Evolutionary conservation across 768 basidiomycete genomes (phyloP).

Genomic region (Suillus clintonianus): DNA sequence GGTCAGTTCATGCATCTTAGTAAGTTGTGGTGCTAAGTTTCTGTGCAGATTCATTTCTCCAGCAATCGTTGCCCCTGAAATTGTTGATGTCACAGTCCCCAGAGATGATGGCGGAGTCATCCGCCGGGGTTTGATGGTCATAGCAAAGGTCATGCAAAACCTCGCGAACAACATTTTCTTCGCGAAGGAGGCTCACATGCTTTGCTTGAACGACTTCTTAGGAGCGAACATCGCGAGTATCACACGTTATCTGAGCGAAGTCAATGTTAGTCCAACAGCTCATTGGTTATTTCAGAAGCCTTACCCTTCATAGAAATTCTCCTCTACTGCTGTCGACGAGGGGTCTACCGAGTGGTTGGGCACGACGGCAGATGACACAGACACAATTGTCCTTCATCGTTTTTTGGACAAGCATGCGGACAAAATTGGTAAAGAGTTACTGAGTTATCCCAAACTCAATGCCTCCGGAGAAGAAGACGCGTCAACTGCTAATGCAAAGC

Average conservation of each 20-base stretch:
- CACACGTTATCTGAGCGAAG: slow-evolving; percentile 74
- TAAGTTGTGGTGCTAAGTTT: slow-evolving; percentile 3
- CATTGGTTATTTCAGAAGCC: background rate
- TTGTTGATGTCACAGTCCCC: slow-evolving; percentile 79
- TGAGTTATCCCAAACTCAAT: slow-evolving; percentile 59
- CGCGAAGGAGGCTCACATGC: slow-evolving; percentile 89
- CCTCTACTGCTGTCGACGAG: slow-evolving; percentile 49
- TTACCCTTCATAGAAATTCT: slow-evolving; percentile 41
- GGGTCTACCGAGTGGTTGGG: slow-evolving; percentile 73
- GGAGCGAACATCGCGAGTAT: slow-evolving; percentile 69
- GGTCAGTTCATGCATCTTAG: slow-evolving; percentile 43
- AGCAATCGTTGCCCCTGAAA: slow-evolving; percentile 84
- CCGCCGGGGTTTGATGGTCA: slow-evolving; percentile 79
- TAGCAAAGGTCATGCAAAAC: slow-evolving; percentile 92
- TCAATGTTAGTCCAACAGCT: slow-evolving; percentile 52
- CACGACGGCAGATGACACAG: slow-evolving; percentile 80
- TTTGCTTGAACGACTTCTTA: slow-evolving; percentile 74
- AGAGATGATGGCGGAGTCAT: slow-evolving; percentile 57
- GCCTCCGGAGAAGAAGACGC: slow-evolving; percentile 55
- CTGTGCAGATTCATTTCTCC: slow-evolving; percentile 83
- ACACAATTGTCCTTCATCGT: slow-evolving; percentile 79
- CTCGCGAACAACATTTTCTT: slow-evolving; percentile 94
- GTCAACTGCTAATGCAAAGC: slow-evolving; percentile 64
- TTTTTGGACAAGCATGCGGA: slow-evolving; percentile 85
- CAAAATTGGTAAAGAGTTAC: slow-evolving; percentile 83